phyloP scores from a whole-genome alignment of 1,139 yeast species.

The Hyphopichia fennica region DNA sequence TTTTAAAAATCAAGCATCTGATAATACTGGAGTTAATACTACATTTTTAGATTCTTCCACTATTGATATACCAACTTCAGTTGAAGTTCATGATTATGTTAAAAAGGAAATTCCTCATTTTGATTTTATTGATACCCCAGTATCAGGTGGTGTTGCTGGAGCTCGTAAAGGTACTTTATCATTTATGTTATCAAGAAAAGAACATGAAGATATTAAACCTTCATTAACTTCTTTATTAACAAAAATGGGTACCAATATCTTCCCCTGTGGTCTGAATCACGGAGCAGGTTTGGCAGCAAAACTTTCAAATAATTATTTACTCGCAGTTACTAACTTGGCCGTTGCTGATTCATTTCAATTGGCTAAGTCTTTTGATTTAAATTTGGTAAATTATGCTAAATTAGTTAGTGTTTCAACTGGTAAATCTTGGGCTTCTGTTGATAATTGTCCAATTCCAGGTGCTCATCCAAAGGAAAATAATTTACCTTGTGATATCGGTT shows the following conservation, averaged over 20 bases:
- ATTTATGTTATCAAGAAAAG: conserved; percentile 53
- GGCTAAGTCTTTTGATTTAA: conserved; percentile 55
- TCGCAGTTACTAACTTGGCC: conserved; percentile 60
- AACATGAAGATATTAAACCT: conserved; percentile 26
- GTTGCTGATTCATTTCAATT: conserved; percentile 61
- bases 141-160: conserved; percentile 62
- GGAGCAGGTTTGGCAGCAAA: conserved; percentile 64
- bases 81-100: conserved; percentile 39
- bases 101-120: conserved; percentile 31
- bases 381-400: conserved; percentile 49
- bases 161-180: conserved; percentile 57
- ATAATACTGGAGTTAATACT: conserved; percentile 11
- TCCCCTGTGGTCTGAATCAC: conserved; percentile 53
- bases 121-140: conserved; percentile 59
- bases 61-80: conserved; percentile 53
- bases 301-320: conserved; percentile 56
- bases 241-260: conserved; percentile 53
- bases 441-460: conserved; percentile 60
- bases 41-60: conserved; percentile 55
- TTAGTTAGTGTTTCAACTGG: conserved; percentile 61
- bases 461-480: conserved; percentile 42
- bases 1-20: conserved; percentile 18
- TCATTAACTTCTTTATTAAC: conserved; percentile 29
- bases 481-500: conserved; percentile 50
- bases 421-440: conserved; percentile 60